Base-by-base conservation (phyloP, 208 protist genomes). In the Leptomonas pyrrhocoris region DNA sequence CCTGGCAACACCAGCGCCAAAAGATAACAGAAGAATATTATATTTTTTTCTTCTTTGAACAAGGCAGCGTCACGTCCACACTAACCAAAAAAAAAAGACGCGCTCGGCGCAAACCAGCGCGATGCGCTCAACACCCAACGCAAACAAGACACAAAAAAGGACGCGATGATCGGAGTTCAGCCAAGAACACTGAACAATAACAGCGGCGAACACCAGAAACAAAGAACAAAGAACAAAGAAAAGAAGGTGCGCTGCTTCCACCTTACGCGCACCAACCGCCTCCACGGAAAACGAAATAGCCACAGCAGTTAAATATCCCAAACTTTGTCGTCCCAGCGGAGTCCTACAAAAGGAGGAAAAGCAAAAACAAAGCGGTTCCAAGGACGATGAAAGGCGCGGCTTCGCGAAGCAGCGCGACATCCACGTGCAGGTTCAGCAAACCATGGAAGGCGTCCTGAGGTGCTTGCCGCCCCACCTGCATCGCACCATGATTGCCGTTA, bases 321-420 rank as follows among this genome's bases (percentile, higher is more conserved):
- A 12, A 42, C 16, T 40, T 38, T 9, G 34, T 3, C 34, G 34
- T 9, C 7, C 7, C 34, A 12, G 34, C 34, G 34, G 11, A 45
- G 55, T 19, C 30, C 38, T 49, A 77, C 48, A 77, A 30, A 8
- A 77, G 45, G 16, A 77, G 57, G 15, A 77, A 68, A 21, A 77
- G 16, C 8, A 77, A 21, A 48, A 72, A 36, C 42, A 77, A 43
- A 28, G 51, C 1, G 5, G 64, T 62, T 15, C 72, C 63, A 12
- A 77, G 21, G 5, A 27, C 72, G 42, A 77, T 51, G 43, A 77
- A 77, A 8, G 64, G 64, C 2, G 63, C 59, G 19, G 72, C 63
- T 54, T 76, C 62, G 25, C 61, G 70, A 11, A 76, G 42, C 12
- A 76, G 21, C 2, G 59, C 46, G 34, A 45, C 45, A 48, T 76